Percentiles rank a stretch among this genome's conserved stretches.
Evolutionary conservation across 257 asterid genomes (phyloP).

Genomic region (Nicotiana undulata): DNA sequence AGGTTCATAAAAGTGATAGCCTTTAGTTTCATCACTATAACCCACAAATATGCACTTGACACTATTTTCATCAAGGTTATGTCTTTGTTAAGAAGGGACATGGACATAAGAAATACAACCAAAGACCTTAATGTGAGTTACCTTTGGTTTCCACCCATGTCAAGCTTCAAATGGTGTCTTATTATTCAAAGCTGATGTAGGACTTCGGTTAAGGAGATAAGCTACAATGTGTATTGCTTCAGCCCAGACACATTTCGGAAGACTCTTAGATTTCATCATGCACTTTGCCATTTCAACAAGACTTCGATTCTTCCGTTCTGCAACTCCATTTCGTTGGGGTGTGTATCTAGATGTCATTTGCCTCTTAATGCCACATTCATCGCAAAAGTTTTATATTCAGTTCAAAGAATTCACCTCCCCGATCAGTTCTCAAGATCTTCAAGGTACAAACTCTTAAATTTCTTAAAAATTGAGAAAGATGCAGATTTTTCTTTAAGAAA

Average conservation of each 20-base stretch:
- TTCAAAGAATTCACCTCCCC: no score
- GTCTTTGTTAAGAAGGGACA: not conserved
- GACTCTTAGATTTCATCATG: not conserved
- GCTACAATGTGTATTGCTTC: not conserved
- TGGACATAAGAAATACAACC: not conserved
- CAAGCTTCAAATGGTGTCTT: not conserved
- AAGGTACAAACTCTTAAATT: no score
- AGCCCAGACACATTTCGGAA: not conserved
- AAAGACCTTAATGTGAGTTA: not conserved
- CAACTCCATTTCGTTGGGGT: not conserved
- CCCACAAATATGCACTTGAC: slow-evolving; percentile 1
- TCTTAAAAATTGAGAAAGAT: no score
- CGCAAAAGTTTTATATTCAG: no score
- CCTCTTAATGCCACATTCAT: no score
- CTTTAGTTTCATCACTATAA: not conserved
- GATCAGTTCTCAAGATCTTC: no score
- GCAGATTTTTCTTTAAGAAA: no score
- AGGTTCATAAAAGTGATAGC: not conserved
- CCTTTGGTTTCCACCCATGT: not conserved
- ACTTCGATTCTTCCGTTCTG: not conserved
- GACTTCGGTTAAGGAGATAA: not conserved
- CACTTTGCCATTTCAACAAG: not conserved
- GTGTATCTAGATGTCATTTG: no score
- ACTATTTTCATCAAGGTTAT: not conserved
- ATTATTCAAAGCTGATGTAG: not conserved